Evolutionary conservation across 352 stramenopile genomes (phyloP).

Genomic region (Hyaloperonospora brassicae): DNA sequence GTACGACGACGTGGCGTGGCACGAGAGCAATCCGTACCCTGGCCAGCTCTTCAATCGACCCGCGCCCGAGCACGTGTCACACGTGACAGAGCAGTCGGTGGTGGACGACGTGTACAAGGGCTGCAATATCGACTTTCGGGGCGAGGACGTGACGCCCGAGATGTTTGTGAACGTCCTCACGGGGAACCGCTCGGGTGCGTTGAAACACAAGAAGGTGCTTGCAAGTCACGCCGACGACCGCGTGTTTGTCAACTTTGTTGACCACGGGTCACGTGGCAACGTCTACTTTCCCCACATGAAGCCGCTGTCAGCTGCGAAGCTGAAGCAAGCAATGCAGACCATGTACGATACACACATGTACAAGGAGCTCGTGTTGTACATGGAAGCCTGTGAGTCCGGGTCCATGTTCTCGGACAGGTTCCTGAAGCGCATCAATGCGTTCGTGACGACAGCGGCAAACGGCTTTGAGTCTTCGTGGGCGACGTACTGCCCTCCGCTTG

Average conservation of each 20-base stretch:
- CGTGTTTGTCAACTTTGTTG: slow-evolving; percentile 90
- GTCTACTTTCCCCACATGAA: slow-evolving; percentile 77
- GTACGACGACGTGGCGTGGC: slow-evolving; percentile 85
- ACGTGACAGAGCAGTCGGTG: slow-evolving; percentile 29
- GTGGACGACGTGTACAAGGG: slow-evolving; percentile 75
- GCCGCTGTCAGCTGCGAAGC: slow-evolving; percentile 54
- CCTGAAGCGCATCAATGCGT: slow-evolving; percentile 79
- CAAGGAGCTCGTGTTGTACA: slow-evolving; percentile 88
- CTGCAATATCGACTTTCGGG: slow-evolving; percentile 70
- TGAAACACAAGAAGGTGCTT: slow-evolving; percentile 69
- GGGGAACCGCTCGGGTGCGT: slow-evolving; percentile 52
- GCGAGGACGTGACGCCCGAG: slow-evolving; percentile 74
- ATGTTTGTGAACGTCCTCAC: slow-evolving; percentile 85
- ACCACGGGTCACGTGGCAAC: slow-evolving; percentile 83
- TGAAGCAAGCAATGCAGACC: slow-evolving; percentile 55
- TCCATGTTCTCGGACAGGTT: slow-evolving; percentile 84
- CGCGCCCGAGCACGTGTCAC: slow-evolving; percentile 26
- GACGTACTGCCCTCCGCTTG: slow-evolving; percentile 81
- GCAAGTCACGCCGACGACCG: slow-evolving; percentile 75
- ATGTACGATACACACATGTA: slow-evolving; percentile 85
- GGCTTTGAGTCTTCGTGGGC: slow-evolving; percentile 83
- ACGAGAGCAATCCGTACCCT: slow-evolving; percentile 78
- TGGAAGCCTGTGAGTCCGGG: slow-evolving; percentile 88
- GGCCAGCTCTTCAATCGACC: slow-evolving; percentile 87
- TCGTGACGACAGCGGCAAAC: slow-evolving; percentile 86